These are phyloP conservation scores for Marchantia paleacea DNA, from an alignment of 225 moss, liverwort and hornwort genomes.

Conservation along the genomic window DNA sequence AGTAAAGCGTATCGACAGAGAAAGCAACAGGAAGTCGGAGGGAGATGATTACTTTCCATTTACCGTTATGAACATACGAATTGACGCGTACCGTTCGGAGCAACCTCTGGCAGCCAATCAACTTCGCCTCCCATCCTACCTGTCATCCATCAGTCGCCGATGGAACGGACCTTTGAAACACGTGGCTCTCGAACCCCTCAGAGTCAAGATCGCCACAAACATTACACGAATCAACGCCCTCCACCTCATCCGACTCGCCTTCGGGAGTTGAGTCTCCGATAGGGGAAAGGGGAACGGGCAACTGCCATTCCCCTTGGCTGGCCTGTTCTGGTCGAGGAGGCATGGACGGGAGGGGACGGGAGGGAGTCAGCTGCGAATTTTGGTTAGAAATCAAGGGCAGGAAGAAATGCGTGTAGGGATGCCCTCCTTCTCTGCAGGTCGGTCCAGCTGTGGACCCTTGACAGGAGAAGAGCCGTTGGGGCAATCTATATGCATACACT, in stretches of 20 bases:
- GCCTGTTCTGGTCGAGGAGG: background rate
- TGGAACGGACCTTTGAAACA: background rate
- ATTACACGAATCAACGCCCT: background rate
- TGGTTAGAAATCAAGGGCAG: background rate
- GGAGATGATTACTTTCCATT: slow-evolving; percentile 1
- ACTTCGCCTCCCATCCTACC: background rate
- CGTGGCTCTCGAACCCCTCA: background rate
- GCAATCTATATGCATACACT: background rate
- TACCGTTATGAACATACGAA: background rate
- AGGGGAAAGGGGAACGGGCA: slow-evolving; percentile 29
- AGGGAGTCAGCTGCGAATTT: background rate
- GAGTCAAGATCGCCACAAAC: background rate
- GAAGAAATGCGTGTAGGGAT: background rate
- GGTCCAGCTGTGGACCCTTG: background rate
- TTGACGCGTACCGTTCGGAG: background rate
- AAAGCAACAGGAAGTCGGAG: no score
- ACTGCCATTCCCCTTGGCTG: slow-evolving; percentile 32
- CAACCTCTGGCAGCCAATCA: background rate
- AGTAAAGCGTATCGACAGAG: no score
- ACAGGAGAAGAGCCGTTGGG: slow-evolving; percentile 29
- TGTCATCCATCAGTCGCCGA: background rate
- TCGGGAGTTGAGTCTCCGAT: background rate
- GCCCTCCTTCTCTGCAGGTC: background rate
- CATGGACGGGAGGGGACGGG: background rate
- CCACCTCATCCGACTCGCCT: background rate